Evolutionary conservation across 805 yeast genomes (phyloP), one percentile per base, ranked within the genome.

Genomic region (Kuraishia ogatae): DNA sequence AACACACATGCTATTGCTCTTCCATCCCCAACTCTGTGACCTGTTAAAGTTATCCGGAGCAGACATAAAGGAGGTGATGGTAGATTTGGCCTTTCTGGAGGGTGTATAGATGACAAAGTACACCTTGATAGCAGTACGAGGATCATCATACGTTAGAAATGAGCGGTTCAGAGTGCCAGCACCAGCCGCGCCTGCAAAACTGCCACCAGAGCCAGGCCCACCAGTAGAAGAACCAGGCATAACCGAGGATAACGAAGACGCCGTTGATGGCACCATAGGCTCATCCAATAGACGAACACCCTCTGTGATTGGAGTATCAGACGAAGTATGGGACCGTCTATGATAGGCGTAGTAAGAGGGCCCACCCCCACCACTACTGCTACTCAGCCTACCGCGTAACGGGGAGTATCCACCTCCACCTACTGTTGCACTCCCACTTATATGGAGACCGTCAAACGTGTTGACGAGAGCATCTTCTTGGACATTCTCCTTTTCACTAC

Each of bases 11-110:
- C 79, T 76, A 53, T 75, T 77, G 58, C 82, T 76, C 56, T 79
- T 80, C 85, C 85, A 80, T 0, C 85, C 84, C 85, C 85, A 80
- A 58, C 83, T 78, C 63, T 81, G 84, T 1, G 81, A 75, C 52
- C 72, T 71, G 52, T 76, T 77, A 62, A 80, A 80, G 54, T 70
- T 66, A 57, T 79, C 80, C 0, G 84, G 84, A n/a, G 77, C 73
- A 2, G 83, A 78, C n/a, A 78, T 67, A 60, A 80, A 81, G 28
- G 83, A 74, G 1, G 83, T 79, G 53, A 79, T 67, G 1, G 76
- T 69, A 0, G 80, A 71, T 59, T 70, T 76, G 1, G 68, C 66
- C 54, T 73, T 70, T 55, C 82, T 64, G 1, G 83, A 78, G 0
- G 83, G 84, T 1, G 84, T 79, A 60, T 76, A 78, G 26, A 80